These are phyloP conservation scores for Paecilomyces dactylethromorphus DNA, from an alignment of 2,329 filamentous ascomycete genomes.

Conservation along the genomic window DNA sequence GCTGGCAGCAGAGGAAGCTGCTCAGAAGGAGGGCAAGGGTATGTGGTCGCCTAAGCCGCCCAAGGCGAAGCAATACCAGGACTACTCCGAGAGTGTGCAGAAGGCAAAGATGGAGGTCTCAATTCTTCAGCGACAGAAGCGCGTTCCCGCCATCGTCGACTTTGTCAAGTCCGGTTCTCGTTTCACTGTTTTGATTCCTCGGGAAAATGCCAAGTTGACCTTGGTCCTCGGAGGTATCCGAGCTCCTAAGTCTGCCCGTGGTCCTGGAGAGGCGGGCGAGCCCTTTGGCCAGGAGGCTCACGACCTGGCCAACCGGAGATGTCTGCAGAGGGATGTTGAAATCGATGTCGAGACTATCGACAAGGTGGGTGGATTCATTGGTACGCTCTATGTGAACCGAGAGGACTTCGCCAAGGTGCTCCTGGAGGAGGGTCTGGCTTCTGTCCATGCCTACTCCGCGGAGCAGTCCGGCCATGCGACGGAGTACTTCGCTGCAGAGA, in stretches of 20 bases:
- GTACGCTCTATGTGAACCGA: slow-evolving; percentile 84
- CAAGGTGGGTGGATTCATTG: slow-evolving; percentile 96
- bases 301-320: slow-evolving; percentile 80
- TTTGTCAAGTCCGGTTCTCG: slow-evolving; percentile 96
- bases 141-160: slow-evolving; percentile 87
- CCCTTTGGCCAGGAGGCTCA: slow-evolving; percentile 93
- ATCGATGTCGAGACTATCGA: slow-evolving; percentile 92
- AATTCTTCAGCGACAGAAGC: slow-evolving; percentile 82
- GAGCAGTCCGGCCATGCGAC: slow-evolving; percentile 87
- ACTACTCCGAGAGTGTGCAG: slow-evolving; percentile 86
- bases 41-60: slow-evolving; percentile 91
- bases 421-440: slow-evolving; percentile 87
- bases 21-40: slow-evolving; percentile 82
- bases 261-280: slow-evolving; percentile 73
- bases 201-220: slow-evolving; percentile 90
- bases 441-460: slow-evolving; percentile 89
- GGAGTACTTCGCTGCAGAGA: slow-evolving; percentile 81
- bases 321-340: slow-evolving; percentile 91
- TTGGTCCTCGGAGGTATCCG: slow-evolving; percentile 91
- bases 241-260: slow-evolving; percentile 77
- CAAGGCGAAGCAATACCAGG: slow-evolving; percentile 73
- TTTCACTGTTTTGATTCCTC: slow-evolving; percentile 85
- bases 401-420: slow-evolving; percentile 93
- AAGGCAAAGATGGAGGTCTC: slow-evolving; percentile 93
- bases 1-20: slow-evolving; percentile 43